These are phyloP conservation scores for Spathaspora gorwiae DNA, from an alignment of 805 yeast species.

Conservation along the genomic window DNA sequence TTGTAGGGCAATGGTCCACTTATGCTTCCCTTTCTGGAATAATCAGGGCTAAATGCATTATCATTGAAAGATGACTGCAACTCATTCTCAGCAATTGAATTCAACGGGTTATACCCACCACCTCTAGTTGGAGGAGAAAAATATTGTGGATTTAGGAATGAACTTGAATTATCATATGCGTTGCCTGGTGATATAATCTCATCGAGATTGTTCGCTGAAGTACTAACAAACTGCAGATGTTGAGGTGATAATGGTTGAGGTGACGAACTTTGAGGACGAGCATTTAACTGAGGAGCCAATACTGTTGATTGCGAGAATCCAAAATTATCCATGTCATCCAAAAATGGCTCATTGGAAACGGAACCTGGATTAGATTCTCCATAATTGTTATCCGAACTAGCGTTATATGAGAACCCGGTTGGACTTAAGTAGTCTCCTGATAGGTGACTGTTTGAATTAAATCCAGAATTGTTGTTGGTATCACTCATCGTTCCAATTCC, in stretches of 20 bases:
- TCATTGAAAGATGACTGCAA: constrained; percentile 3
- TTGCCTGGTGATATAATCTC: constrained; percentile 32
- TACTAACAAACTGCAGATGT: constrained; percentile 8
- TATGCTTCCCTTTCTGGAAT: constrained; percentile 28
- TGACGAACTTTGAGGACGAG: constrained; percentile 2
- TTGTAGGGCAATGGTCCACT: constrained; percentile 21
- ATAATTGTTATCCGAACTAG: neutral
- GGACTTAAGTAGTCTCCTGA: constrained; percentile 8
- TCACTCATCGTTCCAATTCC: neutral
- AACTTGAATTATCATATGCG: constrained; percentile 1
- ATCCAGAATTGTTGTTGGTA: constrained; percentile 3
- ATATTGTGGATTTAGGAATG: constrained; percentile 34
- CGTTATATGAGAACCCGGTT: constrained; percentile 5
- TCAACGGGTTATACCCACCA: constrained; percentile 22
- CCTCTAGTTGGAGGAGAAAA: constrained; percentile 34
- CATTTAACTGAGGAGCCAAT: constrained; percentile 7
- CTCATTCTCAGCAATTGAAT: constrained; percentile 28
- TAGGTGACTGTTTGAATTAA: constrained; percentile 4
- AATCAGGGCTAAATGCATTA: constrained; percentile 25
- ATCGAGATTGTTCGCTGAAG: constrained; percentile 25
- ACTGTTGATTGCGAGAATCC: constrained; percentile 4
- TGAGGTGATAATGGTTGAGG: constrained; percentile 3
- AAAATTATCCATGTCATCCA: constrained; percentile 23
- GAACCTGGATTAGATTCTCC: constrained; percentile 12
- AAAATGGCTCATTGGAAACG: constrained; percentile 24